Percentiles rank a stretch among this genome's conserved stretches.
Evolutionary conservation across 1,284 basidiomycete species (phyloP).

Genomic region (Malassezia sympodialis): DNA sequence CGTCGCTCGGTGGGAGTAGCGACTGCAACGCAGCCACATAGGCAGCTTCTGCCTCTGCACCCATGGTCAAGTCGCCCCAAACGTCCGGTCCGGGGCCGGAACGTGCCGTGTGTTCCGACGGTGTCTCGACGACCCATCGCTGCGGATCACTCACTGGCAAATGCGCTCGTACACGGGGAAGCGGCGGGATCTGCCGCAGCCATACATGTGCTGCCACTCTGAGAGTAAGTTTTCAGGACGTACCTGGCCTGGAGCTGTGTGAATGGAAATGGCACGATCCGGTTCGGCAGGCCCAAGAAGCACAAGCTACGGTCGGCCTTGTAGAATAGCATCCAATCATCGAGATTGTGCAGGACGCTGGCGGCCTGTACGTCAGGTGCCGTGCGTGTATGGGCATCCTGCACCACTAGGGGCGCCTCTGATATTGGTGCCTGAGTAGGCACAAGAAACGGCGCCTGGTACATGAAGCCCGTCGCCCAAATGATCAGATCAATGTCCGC

Average conservation of each 20-base stretch:
- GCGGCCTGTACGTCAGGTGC: not conserved
- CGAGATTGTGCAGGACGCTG: conserved; percentile 25
- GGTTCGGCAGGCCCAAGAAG: conserved; percentile 33
- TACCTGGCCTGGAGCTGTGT: conserved; percentile 32
- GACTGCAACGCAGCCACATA: conserved; percentile 29
- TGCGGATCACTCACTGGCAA: conserved; percentile 20
- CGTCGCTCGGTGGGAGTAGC: conserved; percentile 8
- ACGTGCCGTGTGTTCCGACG: not conserved
- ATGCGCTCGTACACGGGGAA: conserved; percentile 21
- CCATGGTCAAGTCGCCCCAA: conserved; percentile 7
- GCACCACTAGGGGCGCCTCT: conserved; percentile 18
- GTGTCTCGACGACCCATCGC: conserved; percentile 19
- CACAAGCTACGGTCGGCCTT: conserved; percentile 23
- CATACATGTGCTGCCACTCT: conserved; percentile 16
- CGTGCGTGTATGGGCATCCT: not conserved
- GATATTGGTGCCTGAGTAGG: conserved; percentile 20
- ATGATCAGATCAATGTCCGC: conserved; percentile 34
- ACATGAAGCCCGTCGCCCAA: conserved; percentile 44
- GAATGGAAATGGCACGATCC: conserved; percentile 42
- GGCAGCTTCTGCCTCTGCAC: conserved; percentile 1
- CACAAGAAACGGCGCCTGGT: conserved; percentile 27
- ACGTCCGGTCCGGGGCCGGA: not conserved
- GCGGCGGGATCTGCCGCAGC: conserved; percentile 9
- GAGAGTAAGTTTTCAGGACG: conserved; percentile 7
- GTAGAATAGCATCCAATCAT: conserved; percentile 43